A percentile compares a stretch with the other conserved stretches of the same genome.
Evolutionary conservation across 495 filamentous ascomycete genomes (phyloP).

Genomic region (Sporormia fimetaria): DNA sequence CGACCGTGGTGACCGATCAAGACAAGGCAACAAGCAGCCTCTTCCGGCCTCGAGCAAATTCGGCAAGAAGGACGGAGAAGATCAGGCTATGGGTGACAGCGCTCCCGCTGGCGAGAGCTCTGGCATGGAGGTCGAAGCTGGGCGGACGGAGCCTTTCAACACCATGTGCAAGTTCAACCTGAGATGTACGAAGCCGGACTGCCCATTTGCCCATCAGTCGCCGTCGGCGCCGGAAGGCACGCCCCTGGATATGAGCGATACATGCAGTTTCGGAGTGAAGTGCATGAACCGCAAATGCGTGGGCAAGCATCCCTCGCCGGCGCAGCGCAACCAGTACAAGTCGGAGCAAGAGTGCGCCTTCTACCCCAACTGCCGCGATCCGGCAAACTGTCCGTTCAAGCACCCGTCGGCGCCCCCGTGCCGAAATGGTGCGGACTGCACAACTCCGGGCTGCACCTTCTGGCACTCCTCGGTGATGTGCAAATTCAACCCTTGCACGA

Average conservation of each 20-base stretch:
- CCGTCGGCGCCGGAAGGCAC: slow-evolving; percentile 75
- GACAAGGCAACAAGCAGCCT: slow-evolving; percentile 26
- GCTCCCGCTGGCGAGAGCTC: slow-evolving; percentile 33
- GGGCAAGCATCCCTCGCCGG: slow-evolving; percentile 84
- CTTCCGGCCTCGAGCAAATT: slow-evolving; percentile 18
- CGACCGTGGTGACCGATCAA: slow-evolving; percentile 20
- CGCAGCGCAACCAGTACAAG: slow-evolving; percentile 62
- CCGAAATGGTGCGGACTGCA: slow-evolving; percentile 87
- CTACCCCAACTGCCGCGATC: slow-evolving; percentile 79
- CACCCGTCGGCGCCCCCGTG: slow-evolving; percentile 74
- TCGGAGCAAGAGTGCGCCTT: slow-evolving; percentile 84
- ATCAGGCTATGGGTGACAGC: slow-evolving; percentile 27
- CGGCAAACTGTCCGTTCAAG: slow-evolving; percentile 72
- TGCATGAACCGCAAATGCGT: slow-evolving; percentile 95
- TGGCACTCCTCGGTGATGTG: slow-evolving; percentile 72
- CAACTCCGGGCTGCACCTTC: slow-evolving; percentile 74
- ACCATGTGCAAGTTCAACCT: slow-evolving; percentile 78
- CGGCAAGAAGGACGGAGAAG: slow-evolving; percentile 20
- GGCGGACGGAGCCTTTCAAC: slow-evolving; percentile 35
- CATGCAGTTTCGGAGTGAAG: slow-evolving; percentile 73
- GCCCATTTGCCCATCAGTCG: slow-evolving; percentile 87
- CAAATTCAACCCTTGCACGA: slow-evolving; percentile 85
- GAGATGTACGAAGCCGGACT: slow-evolving; percentile 76
- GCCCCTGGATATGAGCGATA: slow-evolving; percentile 67
- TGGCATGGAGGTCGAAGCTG: slow-evolving; percentile 39